phyloP scores from a whole-genome alignment of 1,284 basidiomycete species.

The Austroboletus niveus region DNA sequence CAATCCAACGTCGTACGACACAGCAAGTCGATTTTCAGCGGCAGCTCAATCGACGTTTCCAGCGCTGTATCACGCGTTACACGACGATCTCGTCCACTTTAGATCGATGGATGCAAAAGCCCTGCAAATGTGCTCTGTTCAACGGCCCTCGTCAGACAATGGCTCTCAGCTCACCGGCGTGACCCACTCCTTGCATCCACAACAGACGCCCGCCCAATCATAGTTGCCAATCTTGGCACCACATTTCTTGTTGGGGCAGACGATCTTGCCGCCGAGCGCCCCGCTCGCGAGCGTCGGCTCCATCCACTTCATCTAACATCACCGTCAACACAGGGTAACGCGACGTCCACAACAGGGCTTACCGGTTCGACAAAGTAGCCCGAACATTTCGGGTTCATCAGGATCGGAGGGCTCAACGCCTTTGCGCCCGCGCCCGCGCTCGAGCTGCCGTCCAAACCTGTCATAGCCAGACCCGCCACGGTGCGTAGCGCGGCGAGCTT shows the following conservation, averaged over 20 bases:
- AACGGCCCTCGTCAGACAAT: not conserved
- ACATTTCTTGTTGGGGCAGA: conserved; percentile 91
- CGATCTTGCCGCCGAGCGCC: conserved; percentile 81
- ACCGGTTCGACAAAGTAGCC: conserved; percentile 97
- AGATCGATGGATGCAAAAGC: conserved; percentile 86
- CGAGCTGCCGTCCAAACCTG: conserved; percentile 18
- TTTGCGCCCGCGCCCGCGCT: not conserved
- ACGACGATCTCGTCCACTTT: conserved; percentile 85
- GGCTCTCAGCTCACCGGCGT: conserved; percentile 61
- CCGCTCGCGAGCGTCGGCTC: conserved; percentile 73
- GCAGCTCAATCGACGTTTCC: no score
- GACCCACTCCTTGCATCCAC: conserved; percentile 90
- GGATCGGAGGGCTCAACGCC: conserved; percentile 57
- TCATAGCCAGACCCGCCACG: conserved; percentile 23
- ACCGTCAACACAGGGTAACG: not conserved
- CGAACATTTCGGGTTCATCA: conserved; percentile 79
- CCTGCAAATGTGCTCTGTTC: conserved; percentile 41
- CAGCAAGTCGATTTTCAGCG: no score
- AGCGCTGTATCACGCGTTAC: not conserved
- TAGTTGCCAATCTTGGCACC: conserved; percentile 90
- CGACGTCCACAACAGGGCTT: not conserved
- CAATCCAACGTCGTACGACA: no score
- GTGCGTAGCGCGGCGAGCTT: conserved; percentile 34
- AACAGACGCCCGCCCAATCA: conserved; percentile 95
- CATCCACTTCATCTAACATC: conserved; percentile 90